These are phyloP conservation scores for Mucor velutinosus DNA, from an alignment of 371 early-diverging fungal species.

Conservation along the genomic window DNA sequence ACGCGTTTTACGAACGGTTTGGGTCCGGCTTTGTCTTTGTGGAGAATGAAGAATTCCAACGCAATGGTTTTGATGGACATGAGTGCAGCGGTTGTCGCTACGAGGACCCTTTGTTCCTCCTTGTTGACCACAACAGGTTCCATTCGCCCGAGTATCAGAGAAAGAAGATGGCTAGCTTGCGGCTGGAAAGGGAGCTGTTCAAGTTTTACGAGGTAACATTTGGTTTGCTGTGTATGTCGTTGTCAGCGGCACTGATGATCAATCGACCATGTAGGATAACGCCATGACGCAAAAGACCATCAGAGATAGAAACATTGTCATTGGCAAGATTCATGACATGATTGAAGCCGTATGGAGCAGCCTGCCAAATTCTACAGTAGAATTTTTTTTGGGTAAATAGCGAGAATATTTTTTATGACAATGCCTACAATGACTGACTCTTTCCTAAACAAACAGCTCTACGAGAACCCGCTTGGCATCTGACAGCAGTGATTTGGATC, in stretches of 20 bases:
- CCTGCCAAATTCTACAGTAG: background rate
- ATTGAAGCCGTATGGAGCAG: background rate
- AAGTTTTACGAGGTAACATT: background rate
- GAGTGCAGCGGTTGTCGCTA: background rate
- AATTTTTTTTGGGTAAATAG: background rate
- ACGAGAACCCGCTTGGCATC: conserved; percentile 20
- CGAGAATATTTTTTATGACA: background rate
- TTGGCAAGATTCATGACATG: background rate
- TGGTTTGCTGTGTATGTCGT: background rate
- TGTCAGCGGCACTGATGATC: background rate
- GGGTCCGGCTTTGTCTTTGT: background rate
- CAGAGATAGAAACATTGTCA: background rate
- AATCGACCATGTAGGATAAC: background rate
- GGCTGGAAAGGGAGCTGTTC: background rate
- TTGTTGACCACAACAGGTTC: background rate
- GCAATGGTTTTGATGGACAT: background rate
- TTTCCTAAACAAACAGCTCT: background rate
- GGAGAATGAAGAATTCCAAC: background rate
- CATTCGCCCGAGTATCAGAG: background rate
- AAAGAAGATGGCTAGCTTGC: background rate
- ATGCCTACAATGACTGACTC: background rate
- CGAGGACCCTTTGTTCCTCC: background rate
- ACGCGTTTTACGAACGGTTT: background rate
- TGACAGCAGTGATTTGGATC: conserved; percentile 32
- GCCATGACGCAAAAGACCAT: background rate